A percentile compares a stretch with the other conserved stretches of the same genome.
Evolutionary conservation across 73 alveolate species (phyloP).

Genomic region (Durusdinium trenchii): DNA sequence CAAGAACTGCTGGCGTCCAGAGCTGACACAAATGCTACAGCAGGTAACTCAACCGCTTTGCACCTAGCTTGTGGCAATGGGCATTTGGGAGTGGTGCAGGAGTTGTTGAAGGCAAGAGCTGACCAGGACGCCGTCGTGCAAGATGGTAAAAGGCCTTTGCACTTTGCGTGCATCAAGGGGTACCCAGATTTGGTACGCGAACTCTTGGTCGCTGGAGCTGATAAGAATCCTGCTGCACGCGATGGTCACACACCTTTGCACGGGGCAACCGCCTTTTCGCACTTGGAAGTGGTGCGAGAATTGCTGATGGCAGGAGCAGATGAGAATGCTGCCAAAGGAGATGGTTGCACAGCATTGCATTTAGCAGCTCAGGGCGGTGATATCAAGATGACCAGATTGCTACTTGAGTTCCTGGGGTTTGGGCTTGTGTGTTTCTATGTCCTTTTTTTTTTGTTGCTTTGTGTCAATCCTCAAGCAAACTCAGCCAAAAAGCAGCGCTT

Average conservation of each 20-base stretch:
- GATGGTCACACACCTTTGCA: neutral
- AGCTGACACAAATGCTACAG: no score
- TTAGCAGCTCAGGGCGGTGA: neutral
- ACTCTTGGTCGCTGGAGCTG: neutral
- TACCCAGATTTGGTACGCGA: neutral
- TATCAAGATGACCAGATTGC: neutral
- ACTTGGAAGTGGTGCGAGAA: neutral
- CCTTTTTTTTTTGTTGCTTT: no score
- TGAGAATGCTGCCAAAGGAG: neutral
- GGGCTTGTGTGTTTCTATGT: no score
- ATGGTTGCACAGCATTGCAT: neutral
- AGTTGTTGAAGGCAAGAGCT: neutral
- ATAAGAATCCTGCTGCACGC: neutral
- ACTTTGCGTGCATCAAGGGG: neutral
- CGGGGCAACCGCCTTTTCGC: neutral
- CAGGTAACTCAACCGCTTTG: no score
- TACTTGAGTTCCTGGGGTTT: neutral
- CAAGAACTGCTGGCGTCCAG: no score
- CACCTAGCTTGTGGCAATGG: no score
- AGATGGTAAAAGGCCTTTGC: neutral
- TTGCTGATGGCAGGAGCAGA: conserved; percentile 2
- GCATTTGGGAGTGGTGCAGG: no score
- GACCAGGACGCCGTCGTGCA: neutral
- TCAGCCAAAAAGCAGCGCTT: no score
- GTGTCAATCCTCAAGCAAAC: no score